Conservation (phyloP, 2,329 filamentous ascomycete species). For the Penicillium vulpinum region DNA sequence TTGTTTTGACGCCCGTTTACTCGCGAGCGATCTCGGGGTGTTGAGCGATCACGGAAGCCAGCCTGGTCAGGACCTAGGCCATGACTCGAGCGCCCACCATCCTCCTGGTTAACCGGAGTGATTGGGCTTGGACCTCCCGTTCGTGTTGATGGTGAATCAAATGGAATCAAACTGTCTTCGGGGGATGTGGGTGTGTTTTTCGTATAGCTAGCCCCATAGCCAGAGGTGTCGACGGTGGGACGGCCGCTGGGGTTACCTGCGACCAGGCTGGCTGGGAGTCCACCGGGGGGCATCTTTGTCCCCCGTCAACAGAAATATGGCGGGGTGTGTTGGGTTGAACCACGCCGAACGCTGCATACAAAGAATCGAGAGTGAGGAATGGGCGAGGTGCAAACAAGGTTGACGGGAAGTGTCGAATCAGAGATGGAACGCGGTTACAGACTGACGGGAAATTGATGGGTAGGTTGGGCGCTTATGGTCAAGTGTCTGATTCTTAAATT, state of each 20-base stretch:
- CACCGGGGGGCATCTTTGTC: conserved; percentile 45
- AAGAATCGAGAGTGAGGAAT: conserved; percentile 3
- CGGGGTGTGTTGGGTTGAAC: conserved; percentile 10
- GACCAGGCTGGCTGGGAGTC: conserved; percentile 46
- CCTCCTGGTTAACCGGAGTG: conserved; percentile 30
- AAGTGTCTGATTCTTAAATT: conserved; percentile 7
- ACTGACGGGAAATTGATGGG: background rate
- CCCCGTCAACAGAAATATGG: conserved; percentile 21
- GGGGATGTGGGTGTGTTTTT: conserved; percentile 44
- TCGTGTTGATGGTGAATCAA: conserved; percentile 38
- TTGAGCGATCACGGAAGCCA: conserved; percentile 35
- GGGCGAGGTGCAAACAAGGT: background rate
- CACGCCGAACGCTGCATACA: conserved; percentile 21
- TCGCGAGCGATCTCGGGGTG: conserved; percentile 38
- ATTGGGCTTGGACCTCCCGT: conserved; percentile 24
- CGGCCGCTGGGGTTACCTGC: conserved; percentile 43
- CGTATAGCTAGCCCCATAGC: conserved; percentile 37
- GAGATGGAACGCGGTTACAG: background rate
- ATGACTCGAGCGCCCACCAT: conserved; percentile 32
- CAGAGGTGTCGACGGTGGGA: conserved; percentile 38
- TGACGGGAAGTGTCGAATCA: background rate
- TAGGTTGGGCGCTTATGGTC: conserved; percentile 4
- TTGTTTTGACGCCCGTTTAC: conserved; percentile 40
- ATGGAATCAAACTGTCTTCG: conserved; percentile 37
- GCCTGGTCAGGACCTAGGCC: conserved; percentile 36